Evolutionary conservation across 202 grass and related monocot species (phyloP).

Genomic region (Cymbopogon flexuosus): DNA sequence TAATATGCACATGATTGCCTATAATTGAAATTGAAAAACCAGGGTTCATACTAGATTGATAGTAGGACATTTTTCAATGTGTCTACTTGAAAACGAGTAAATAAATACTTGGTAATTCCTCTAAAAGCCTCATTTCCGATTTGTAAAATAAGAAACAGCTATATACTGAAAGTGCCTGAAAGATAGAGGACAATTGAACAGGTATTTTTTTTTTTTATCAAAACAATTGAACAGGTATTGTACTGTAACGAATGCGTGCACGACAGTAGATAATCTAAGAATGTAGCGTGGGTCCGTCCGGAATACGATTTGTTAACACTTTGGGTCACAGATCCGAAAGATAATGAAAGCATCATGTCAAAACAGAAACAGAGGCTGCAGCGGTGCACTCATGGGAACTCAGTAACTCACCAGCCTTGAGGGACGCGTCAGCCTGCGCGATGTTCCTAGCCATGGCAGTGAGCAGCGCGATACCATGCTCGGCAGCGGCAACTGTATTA

Average conservation of each 20-base stretch:
- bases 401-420: constrained; percentile 60
- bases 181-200: not conserved
- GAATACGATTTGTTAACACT: not conserved
- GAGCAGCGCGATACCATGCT: constrained; percentile 76
- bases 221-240: not conserved
- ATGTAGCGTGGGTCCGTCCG: not conserved
- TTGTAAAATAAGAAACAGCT: not conserved
- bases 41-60: too few species aligned
- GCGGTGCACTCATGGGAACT: not conserved
- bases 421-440: constrained; percentile 71
- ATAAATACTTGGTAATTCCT: not conserved
- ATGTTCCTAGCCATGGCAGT: constrained; percentile 71
- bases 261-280: not conserved
- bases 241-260: not conserved
- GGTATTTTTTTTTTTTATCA: too few species aligned
- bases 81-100: not conserved
- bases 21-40: too few species aligned
- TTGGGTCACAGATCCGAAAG: not conserved
- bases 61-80: too few species aligned
- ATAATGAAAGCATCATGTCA: not conserved
- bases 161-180: not conserved
- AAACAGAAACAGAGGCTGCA: not conserved
- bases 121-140: not conserved
- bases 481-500: constrained; percentile 73
- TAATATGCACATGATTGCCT: too few species aligned